phyloP scores from a whole-genome alignment of 495 filamentous ascomycete species.

The Halenospora varia region DNA sequence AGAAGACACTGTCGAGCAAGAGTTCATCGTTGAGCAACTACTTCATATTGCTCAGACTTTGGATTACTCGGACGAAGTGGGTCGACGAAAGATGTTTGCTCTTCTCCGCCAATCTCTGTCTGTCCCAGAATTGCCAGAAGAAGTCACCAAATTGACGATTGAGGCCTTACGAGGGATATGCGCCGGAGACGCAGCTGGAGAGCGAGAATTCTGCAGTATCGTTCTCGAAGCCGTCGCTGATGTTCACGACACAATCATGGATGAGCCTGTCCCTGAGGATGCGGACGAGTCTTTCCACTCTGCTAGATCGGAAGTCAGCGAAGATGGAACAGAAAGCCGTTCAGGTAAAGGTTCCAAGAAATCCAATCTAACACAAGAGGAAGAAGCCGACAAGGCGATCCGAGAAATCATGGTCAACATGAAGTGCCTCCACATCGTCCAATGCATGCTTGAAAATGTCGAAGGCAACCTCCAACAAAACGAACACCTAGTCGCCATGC shows the following conservation, averaged over 20 bases:
- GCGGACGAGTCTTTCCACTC: constrained; percentile 87
- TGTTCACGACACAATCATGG: constrained; percentile 85
- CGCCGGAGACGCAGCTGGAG: constrained; percentile 70
- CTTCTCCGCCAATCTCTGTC: constrained; percentile 80
- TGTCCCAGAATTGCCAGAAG: constrained; percentile 83
- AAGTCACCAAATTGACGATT: constrained; percentile 83
- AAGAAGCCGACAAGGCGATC: constrained; percentile 75
- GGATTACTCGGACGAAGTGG: constrained; percentile 94
- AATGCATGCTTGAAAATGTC: constrained; percentile 94
- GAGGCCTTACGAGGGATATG: constrained; percentile 79
- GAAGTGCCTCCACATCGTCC: constrained; percentile 96
- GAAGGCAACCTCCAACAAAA: constrained; percentile 80
- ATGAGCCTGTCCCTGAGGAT: constrained; percentile 50
- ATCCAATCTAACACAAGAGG: constrained; percentile 57
- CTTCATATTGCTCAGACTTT: constrained; percentile 86
- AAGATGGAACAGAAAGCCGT: constrained; percentile 53
- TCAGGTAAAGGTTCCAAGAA: constrained; percentile 36
- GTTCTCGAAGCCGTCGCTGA: constrained; percentile 92
- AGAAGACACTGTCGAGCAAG: constrained; percentile 76
- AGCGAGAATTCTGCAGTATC: constrained; percentile 89
- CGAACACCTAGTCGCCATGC: constrained; percentile 82
- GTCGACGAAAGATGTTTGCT: constrained; percentile 89
- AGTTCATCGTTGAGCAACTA: constrained; percentile 93
- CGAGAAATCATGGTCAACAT: constrained; percentile 93
- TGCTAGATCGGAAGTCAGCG: constrained; percentile 76